Percentiles rank a stretch among this genome's conserved stretches.
Conservation (phyloP, 2,329 filamentous ascomycete genomes). For the Lanzia echinophila region DNA sequence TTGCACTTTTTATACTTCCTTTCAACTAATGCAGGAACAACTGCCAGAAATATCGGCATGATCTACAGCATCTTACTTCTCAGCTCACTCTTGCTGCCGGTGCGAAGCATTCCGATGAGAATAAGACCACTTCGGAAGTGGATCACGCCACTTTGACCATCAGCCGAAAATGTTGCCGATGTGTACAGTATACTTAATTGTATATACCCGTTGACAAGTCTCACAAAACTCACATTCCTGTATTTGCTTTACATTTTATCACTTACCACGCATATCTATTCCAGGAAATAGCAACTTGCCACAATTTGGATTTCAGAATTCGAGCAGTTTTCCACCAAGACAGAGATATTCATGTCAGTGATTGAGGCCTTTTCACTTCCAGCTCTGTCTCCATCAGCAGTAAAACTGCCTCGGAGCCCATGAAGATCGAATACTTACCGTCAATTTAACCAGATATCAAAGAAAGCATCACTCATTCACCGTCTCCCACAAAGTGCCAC, state of each 20-base stretch:
- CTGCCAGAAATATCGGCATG: neutral
- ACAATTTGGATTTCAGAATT: too few relatives aligned
- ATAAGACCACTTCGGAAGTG: conserved; percentile 3
- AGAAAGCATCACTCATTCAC: neutral
- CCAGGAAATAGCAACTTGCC: too few relatives aligned
- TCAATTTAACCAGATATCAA: neutral
- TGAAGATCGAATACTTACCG: too few relatives aligned
- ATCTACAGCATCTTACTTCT: neutral
- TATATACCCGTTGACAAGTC: neutral
- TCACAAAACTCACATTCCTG: too few relatives aligned
- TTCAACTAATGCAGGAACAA: neutral
- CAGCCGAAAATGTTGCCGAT: neutral
- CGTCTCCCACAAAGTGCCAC: neutral
- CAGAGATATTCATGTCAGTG: too few relatives aligned
- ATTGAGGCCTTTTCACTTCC: too few relatives aligned
- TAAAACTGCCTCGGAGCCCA: too few relatives aligned
- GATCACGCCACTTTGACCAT: conserved; percentile 7
- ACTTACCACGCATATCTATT: too few relatives aligned
- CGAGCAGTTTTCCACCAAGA: too few relatives aligned
- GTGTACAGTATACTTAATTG: neutral
- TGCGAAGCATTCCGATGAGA: neutral
- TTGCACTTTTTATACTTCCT: neutral
- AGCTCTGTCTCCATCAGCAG: too few relatives aligned
- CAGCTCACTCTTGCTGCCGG: neutral
- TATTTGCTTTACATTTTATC: too few relatives aligned